phyloP scores from a whole-genome alignment of 2,329 filamentous ascomycete genomes.

The Colletotrichum lindemuthianum region DNA sequence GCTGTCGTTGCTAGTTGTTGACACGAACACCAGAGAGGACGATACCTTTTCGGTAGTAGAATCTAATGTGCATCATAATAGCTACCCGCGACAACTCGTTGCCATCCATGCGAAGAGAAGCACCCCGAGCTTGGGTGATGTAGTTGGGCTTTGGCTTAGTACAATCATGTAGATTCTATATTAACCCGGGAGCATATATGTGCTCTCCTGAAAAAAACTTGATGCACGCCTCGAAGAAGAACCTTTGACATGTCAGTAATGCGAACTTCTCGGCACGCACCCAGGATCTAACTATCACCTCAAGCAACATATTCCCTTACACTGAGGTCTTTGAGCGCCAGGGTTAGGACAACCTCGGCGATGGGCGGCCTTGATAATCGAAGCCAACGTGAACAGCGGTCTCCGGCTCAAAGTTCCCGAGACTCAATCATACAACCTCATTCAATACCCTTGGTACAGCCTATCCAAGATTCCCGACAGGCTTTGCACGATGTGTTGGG shows the following conservation, averaged over 20 bases:
- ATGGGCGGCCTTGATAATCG: constrained; percentile 32
- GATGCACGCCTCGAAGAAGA: constrained; percentile 83
- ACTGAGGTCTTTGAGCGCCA: constrained; percentile 85
- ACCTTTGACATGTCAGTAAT: constrained; percentile 84
- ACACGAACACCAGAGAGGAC: constrained; percentile 60
- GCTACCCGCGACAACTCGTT: constrained; percentile 63
- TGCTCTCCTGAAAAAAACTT: constrained; percentile 56
- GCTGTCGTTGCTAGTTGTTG: constrained; percentile 46
- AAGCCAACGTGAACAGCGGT: no score
- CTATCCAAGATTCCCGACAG: no score
- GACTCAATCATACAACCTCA: no score
- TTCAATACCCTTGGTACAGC: no score
- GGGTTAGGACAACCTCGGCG: constrained; percentile 56
- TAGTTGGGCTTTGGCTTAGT: constrained; percentile 74
- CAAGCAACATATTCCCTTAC: constrained; percentile 76
- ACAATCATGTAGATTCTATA: constrained; percentile 61
- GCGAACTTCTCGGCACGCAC: constrained; percentile 79
- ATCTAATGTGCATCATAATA: constrained; percentile 62
- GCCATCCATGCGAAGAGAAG: constrained; percentile 68
- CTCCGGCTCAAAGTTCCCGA: no score
- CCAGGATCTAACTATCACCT: constrained; percentile 77
- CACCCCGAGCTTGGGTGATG: constrained; percentile 74
- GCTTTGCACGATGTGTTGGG: no score
- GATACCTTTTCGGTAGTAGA: constrained; percentile 64
- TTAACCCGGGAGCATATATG: constrained; percentile 54